Conservation (phyloP, 371 early-diverging fungal species). For the Batkoa obscura region DNA sequence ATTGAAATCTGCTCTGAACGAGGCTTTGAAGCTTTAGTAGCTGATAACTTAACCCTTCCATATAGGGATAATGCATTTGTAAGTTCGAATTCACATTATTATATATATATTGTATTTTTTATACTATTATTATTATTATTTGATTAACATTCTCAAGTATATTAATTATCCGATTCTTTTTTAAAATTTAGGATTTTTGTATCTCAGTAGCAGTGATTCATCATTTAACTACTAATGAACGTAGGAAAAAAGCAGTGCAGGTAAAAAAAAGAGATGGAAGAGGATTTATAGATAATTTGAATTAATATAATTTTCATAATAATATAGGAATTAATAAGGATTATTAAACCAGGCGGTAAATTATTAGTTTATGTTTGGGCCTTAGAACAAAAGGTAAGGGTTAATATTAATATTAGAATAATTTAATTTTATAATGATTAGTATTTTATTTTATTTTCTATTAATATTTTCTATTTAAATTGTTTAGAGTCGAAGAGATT, state of each 20-base stretch:
- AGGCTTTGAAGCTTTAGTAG: constrained; percentile 67
- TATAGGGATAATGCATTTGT: constrained; percentile 51
- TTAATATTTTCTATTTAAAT: background rate
- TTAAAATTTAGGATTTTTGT: constrained; percentile 53
- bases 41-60: constrained; percentile 62
- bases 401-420: constrained; percentile 6
- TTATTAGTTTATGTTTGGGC: constrained; percentile 92
- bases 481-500: constrained; percentile 23
- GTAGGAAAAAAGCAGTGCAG: constrained; percentile 49
- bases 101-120: too few relatives aligned
- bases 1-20: constrained; percentile 53
- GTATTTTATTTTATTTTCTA: background rate
- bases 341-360: constrained; percentile 46
- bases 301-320: background rate
- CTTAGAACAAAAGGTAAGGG: constrained; percentile 47
- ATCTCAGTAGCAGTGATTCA: constrained; percentile 94
- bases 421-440: constrained; percentile 11
- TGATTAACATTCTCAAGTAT: too few relatives aligned
- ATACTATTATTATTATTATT: too few relatives aligned
- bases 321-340: constrained; percentile 46
- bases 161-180: too few relatives aligned
- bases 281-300: constrained; percentile 3
- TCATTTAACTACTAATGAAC: constrained; percentile 67
- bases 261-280: constrained; percentile 7
- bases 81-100: constrained; percentile 7